Conservation (phyloP, 495 filamentous ascomycete species). For the Baudoinia panamericana region DNA sequence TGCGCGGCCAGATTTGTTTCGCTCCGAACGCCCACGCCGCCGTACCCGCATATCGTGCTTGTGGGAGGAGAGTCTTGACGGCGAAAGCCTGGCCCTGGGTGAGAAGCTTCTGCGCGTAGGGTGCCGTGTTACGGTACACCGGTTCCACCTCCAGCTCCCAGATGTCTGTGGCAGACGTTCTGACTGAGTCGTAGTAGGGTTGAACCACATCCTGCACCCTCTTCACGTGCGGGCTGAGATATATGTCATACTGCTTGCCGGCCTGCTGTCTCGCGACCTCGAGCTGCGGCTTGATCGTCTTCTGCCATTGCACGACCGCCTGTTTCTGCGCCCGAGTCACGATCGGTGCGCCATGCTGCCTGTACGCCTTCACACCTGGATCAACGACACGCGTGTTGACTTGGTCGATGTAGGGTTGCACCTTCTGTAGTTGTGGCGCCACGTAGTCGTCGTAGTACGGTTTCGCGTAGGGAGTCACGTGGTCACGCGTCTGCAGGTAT, state of each 20-base stretch:
- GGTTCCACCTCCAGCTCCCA: slow-evolving; percentile 65
- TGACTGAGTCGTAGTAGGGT: slow-evolving; percentile 60
- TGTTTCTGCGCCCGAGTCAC: slow-evolving; percentile 52
- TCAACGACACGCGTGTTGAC: slow-evolving; percentile 54
- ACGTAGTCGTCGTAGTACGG: slow-evolving; percentile 83
- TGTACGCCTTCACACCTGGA: slow-evolving; percentile 45
- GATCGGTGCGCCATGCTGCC: slow-evolving; percentile 64
- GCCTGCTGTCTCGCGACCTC: slow-evolving; percentile 45
- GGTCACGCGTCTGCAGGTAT: slow-evolving; percentile 56
- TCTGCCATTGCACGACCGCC: slow-evolving; percentile 61
- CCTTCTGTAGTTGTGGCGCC: slow-evolving; percentile 66
- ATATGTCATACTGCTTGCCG: slow-evolving; percentile 51
- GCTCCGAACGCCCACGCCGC: slow-evolving; percentile 55
- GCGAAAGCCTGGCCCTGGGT: slow-evolving; percentile 50
- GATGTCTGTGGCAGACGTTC: slow-evolving; percentile 45
- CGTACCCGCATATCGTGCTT: slow-evolving; percentile 54
- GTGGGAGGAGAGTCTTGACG: slow-evolving; percentile 57
- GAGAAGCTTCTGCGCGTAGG: slow-evolving; percentile 62
- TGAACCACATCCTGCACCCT: slow-evolving; percentile 40
- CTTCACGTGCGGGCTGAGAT: slow-evolving; percentile 61
- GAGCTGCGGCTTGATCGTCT: slow-evolving; percentile 59
- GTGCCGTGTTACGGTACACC: slow-evolving; percentile 54
- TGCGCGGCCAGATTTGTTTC: slow-evolving; percentile 61
- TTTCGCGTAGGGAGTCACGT: slow-evolving; percentile 58
- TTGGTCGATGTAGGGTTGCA: slow-evolving; percentile 56